Base-by-base conservation (phyloP, 805 yeast species). In the Myxozyma vanderwaltii region DNA sequence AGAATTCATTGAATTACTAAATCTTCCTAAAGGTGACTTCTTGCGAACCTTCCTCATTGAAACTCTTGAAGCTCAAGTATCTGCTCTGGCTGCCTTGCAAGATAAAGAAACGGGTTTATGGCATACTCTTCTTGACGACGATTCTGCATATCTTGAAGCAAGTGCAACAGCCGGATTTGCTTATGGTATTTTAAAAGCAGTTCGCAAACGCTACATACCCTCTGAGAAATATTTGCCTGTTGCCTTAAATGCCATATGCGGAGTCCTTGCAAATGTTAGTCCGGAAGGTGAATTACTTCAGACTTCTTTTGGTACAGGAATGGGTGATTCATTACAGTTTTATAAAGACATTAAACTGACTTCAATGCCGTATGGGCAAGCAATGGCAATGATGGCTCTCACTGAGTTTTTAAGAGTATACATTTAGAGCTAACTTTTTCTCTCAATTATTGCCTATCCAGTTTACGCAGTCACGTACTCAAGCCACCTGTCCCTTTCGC, bases 381-480 rank as follows among this genome's bases (percentile, higher is more conserved):
- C 76, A 8, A 71, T 73, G 75, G 76, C 75, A n/a, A 73, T 73
- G 55, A 73, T 73, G 72, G 75, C 75, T 4, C 58, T 73, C 19
- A 72, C 71, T 17, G 76, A 73, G 63, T 73, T 39, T 40, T 36
- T 61, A 21, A 27, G 56, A 21, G 39, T 36, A n/a, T 51, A 49
- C 31, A 49, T 49, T 49, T 46, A 19, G 26, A 41, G 4, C 15
- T 38, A 13, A 13, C n/a, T 17, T 17, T 17, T 29, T 29, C 10
- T 10, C 6, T 29, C 10, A 29, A 29, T 29, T 7, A 29, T 29
- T 29, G 10, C 33, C 33, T 29, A 29, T 7, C 33, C n/a, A n/a
- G n/a, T n/a, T n/a, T n/a, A n/a, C n/a, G n/a, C n/a, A n/a, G n/a
- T n/a, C n/a, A n/a, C n/a, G n/a, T n/a, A n/a, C n/a, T n/a, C n/a